phyloP scores from a whole-genome alignment of 1,284 basidiomycete species.

The Veloporphyrellus conicus region DNA sequence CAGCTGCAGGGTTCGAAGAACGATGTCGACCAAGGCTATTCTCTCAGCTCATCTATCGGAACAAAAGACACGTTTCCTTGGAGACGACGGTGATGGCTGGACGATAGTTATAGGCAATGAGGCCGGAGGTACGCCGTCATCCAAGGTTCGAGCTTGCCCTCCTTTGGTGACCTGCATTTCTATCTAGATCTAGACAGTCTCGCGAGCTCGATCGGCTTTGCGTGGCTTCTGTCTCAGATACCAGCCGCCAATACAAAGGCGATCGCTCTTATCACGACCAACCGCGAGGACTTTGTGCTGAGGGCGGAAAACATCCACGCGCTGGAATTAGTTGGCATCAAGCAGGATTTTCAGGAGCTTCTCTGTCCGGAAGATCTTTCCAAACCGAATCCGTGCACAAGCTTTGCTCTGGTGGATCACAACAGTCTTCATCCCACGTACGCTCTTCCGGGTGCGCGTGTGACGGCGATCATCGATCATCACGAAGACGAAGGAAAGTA shows the following conservation, averaged over 20 bases:
- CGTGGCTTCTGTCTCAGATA: slow-evolving; percentile 56
- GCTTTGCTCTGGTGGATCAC: slow-evolving; percentile 86
- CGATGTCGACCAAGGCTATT: slow-evolving; percentile 25
- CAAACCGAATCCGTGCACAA: slow-evolving; percentile 41
- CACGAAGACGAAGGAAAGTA: slow-evolving; percentile 83
- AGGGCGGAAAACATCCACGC: slow-evolving; percentile 86
- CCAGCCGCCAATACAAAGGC: slow-evolving; percentile 37
- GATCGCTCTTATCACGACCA: slow-evolving; percentile 73
- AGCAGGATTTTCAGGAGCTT: slow-evolving; percentile 46
- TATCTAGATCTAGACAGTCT: slow-evolving; percentile 80
- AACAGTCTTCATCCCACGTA: slow-evolving; percentile 67
- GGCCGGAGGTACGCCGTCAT: slow-evolving; percentile 71
- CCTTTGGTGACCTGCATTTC: slow-evolving; percentile 2
- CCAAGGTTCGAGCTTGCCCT: not conserved
- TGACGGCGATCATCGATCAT: slow-evolving; percentile 87
- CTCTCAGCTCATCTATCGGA: slow-evolving; percentile 39
- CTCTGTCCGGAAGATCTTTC: slow-evolving; percentile 58
- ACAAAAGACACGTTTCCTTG: slow-evolving; percentile 40
- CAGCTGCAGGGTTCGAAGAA: slow-evolving; percentile 2
- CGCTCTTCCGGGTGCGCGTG: slow-evolving; percentile 43
- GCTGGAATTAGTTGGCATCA: slow-evolving; percentile 55
- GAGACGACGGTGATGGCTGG: slow-evolving; percentile 57
- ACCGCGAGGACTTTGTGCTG: slow-evolving; percentile 65
- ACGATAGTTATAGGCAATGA: slow-evolving; percentile 87
- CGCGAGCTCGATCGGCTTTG: slow-evolving; percentile 77